Evolutionary conservation across 257 asterid genomes (phyloP).

Genomic region (Solanum piurae): DNA sequence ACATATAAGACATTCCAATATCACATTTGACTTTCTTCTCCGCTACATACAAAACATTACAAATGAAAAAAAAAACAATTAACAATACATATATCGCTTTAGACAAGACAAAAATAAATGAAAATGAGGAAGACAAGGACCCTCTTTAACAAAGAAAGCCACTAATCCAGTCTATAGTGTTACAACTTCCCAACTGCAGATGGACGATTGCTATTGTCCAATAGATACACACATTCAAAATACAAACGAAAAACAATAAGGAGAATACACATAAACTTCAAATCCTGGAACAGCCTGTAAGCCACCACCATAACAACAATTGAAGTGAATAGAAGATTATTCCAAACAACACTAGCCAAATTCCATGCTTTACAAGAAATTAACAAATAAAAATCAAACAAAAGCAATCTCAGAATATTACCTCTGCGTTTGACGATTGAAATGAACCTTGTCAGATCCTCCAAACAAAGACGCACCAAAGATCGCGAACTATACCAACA

Average conservation of each 20-base stretch:
- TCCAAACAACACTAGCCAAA: not conserved
- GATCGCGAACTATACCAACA: not conserved
- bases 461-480: not conserved
- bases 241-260: not conserved
- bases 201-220: not conserved
- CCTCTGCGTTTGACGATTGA: not conserved
- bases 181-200: not conserved
- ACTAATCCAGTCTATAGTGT: not conserved
- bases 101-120: not conserved
- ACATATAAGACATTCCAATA: not conserved
- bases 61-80: not conserved
- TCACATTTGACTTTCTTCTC: not conserved
- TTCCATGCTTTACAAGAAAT: not conserved
- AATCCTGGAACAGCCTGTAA: not conserved
- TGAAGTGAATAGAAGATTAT: not conserved
- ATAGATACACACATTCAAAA: not conserved
- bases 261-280: not conserved
- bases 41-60: not conserved
- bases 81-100: not conserved
- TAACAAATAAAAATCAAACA: not conserved
- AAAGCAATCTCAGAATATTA: not conserved
- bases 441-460: conserved; percentile 3
- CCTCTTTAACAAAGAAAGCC: not conserved
- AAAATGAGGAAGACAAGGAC: not conserved
- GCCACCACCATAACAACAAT: not conserved